Evolutionary conservation across 345 rosid genomes (phyloP), one percentile per base, ranked within the genome.

Genomic region (Litchi chinensis): DNA sequence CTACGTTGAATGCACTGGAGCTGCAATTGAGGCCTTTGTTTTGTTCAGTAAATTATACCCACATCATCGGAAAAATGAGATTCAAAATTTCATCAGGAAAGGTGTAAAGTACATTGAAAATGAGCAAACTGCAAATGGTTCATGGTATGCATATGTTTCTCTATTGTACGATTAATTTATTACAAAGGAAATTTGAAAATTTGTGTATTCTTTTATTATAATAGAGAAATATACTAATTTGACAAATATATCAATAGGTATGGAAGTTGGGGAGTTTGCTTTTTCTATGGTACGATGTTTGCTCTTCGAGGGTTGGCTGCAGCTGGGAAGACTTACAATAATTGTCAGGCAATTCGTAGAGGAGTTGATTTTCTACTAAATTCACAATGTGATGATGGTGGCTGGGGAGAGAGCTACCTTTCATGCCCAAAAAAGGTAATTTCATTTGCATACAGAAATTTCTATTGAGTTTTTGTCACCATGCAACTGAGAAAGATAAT

Each of bases 401-500:
- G 92, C 1, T 87, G 90, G 90, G 92, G 92, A 57, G 90, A 89
- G 70, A 87, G 90, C 82, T 84, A 59, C 70, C 82, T 69, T 12
- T 83, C 88, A 1, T 83, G 88, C 48, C 84, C 87, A 3, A 60
- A 80, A 3, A 84, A 83, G 86, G 89, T 83, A 79, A 40, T 11
- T 40, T 37, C 39, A 3, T 24, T 64, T 9, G 6, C 10, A 46
- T 11, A 46, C 12, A 46, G 8, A 46, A 11, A 3, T 7, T 46
- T 46, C 52, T 46, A 11, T 46, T 46, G 52, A 32, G 37, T 32
- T 32, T 32, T 32, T 32, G 37, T 32, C 37, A 32, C 37, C 37
- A 32, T 2, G 37, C 37, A 3, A 32, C 37, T 2, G 37, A 32
- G 37, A 32, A 3, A 32, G 37, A 32, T 32, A 32, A 32, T 32